Percentiles rank a stretch among this genome's conserved stretches.
phyloP scores from a whole-genome alignment of 331 rosid species.

The Quercus phellos region DNA sequence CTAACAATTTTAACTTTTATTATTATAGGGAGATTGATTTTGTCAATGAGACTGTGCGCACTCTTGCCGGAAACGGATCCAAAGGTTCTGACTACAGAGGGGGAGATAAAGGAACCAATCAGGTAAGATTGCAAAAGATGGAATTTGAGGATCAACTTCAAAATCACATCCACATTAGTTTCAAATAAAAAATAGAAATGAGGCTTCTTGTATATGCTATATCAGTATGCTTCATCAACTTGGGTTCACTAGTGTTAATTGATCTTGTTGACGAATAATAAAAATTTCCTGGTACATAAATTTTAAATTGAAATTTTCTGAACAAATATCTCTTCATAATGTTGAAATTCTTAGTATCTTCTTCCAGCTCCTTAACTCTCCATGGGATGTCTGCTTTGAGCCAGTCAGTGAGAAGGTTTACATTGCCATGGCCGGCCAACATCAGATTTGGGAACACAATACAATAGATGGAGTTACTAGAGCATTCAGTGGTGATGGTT shows the following conservation, averaged over 20 bases:
- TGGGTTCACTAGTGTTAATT: background rate
- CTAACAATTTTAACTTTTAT: conserved; percentile 14
- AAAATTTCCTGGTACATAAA: background rate
- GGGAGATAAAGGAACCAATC: conserved; percentile 71
- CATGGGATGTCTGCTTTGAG: conserved; percentile 98
- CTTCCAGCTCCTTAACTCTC: conserved; percentile 91
- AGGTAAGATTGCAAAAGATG: conserved; percentile 49
- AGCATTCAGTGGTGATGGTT: conserved; percentile 90
- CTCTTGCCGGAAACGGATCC: conserved; percentile 95
- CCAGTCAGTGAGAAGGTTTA: conserved; percentile 68
- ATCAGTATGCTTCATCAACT: background rate
- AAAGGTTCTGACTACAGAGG: conserved; percentile 89
- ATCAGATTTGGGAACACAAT: conserved; percentile 90
- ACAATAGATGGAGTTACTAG: conserved; percentile 55
- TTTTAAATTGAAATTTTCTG: background rate
- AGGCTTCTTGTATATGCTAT: background rate
- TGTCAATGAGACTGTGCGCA: conserved; percentile 67
- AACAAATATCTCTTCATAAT: background rate
- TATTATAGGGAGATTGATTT: conserved; percentile 82
- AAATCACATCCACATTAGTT: background rate
- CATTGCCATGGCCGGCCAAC: conserved; percentile 97
- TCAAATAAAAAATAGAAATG: background rate
- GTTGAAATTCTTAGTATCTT: conserved; percentile 15
- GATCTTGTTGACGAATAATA: background rate
- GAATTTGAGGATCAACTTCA: conserved; percentile 7